Evolutionary conservation across 2,329 filamentous ascomycete genomes (phyloP), one percentile per base, ranked within the genome.

Genomic region (Aspergillus pseudoterreus): DNA sequence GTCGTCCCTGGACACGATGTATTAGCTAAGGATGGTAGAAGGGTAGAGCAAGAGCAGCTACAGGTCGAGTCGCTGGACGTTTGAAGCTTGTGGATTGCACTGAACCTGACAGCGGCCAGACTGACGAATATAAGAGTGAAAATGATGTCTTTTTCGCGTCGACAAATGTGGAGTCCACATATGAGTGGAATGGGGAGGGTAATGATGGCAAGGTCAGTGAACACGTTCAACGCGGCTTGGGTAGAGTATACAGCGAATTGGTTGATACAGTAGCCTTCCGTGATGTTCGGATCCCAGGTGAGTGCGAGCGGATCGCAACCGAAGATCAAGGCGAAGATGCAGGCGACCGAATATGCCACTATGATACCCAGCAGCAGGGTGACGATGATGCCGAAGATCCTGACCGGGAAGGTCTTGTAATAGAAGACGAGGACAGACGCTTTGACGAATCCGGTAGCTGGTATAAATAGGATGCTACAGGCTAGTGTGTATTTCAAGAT

Each of bases 351-450:
- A 17, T 39, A 47, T 11, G 12, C 19, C 10, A 5, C n/a, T 9
- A 42, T 42, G 10, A 42, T 42, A 4, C n/a, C 14, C 15, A 22
- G 38, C 15, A 47, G 22, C 4, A 41, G 12, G 19, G 14, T 12
- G 19, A 41, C 35, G 33, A 19, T 30, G 4, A n/a, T 24, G 12
- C 17, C 17, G 15, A 47, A 24, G 10, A 12, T 10, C 14, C 21
- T 4, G 11, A 39, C 12, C 11, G 45, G 45, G 14, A 47, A 47
- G 1, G 45, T 41, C 24, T 41, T 47, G 33, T 22, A 41, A 15
- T 47, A 47, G 14, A 47, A 47, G 6, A 47, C 22, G 24, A 47
- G 45, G 12, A 47, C 30, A 5, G 45, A 47, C 6, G 30, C 35
- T 19, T 47, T 47, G 33, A 39, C 19, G 11, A 41, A 10, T 10